Conservation (phyloP, 2,329 filamentous ascomycete species). For the Fusarium longipes region DNA sequence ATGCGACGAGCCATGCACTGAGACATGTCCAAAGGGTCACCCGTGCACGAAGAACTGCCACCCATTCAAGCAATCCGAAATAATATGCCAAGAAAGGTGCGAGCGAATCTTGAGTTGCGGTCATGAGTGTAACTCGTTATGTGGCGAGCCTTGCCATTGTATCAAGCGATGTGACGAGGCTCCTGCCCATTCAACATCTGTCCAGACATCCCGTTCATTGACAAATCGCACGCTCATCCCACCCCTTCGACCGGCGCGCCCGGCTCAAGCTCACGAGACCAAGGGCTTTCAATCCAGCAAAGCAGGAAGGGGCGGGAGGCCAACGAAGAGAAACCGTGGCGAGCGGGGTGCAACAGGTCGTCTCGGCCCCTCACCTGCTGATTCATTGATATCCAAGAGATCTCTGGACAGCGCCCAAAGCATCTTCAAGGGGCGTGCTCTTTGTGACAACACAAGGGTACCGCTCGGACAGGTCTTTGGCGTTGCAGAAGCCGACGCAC, state of each 20-base stretch:
- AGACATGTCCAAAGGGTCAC: slow-evolving; percentile 40
- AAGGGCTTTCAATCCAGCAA: neutral
- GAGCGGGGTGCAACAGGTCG: neutral
- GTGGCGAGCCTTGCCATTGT: slow-evolving; percentile 35
- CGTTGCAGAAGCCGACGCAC: neutral
- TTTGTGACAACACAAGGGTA: neutral
- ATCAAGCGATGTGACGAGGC: slow-evolving; percentile 18
- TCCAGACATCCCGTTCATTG: neutral
- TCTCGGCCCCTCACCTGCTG: neutral
- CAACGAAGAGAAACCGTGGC: neutral
- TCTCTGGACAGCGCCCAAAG: neutral
- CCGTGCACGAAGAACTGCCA: slow-evolving; percentile 38
- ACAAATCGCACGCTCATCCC: neutral
- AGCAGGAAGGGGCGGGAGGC: neutral
- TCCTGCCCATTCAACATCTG: neutral
- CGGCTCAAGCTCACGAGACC: neutral
- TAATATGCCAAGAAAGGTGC: slow-evolving; percentile 48
- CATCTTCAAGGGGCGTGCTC: neutral
- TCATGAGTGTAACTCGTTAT: slow-evolving; percentile 32
- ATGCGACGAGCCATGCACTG: slow-evolving; percentile 28
- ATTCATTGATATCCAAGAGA: neutral
- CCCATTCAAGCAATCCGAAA: slow-evolving; percentile 22
- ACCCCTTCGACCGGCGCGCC: neutral
- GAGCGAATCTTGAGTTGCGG: slow-evolving; percentile 34
- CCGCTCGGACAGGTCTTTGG: too few relatives aligned